Evolutionary conservation across 2,329 filamentous ascomycete genomes (phyloP).

Genomic region (Cercospora sesami): DNA sequence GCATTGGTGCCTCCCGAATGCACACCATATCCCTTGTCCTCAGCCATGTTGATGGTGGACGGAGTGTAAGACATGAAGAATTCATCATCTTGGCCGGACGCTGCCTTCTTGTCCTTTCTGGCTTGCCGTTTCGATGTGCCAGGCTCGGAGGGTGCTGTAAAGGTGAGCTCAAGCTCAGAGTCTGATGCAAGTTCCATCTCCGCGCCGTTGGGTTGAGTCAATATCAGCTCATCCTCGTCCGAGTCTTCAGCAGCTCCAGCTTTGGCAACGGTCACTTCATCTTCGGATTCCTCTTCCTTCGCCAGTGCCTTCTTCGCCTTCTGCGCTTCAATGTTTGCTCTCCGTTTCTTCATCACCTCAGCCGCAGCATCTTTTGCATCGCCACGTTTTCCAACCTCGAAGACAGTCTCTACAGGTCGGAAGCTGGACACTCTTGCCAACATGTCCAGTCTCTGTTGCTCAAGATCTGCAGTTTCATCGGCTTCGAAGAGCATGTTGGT

Average conservation of each 20-base stretch:
- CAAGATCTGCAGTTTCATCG: slow-evolving; percentile 61
- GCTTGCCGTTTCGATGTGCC: slow-evolving; percentile 17
- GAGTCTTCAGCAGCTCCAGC: slow-evolving; percentile 47
- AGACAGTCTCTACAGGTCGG: slow-evolving; percentile 90
- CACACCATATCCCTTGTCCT: slow-evolving; percentile 91
- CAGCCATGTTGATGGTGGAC: slow-evolving; percentile 73
- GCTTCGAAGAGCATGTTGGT: slow-evolving; percentile 74
- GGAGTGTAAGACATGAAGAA: slow-evolving; percentile 97
- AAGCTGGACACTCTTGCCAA: slow-evolving; percentile 85
- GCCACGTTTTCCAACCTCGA: slow-evolving; percentile 79
- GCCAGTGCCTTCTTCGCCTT: slow-evolving; percentile 43
- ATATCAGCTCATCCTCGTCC: slow-evolving; percentile 41
- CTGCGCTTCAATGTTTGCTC: slow-evolving; percentile 65
- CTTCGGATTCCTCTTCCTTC: slow-evolving; percentile 23
- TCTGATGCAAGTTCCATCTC: slow-evolving; percentile 50
- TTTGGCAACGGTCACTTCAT: slow-evolving; percentile 41
- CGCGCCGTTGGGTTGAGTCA: slow-evolving; percentile 35
- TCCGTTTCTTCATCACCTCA: slow-evolving; percentile 72
- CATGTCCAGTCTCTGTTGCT: slow-evolving; percentile 79
- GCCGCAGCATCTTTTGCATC: slow-evolving; percentile 64
- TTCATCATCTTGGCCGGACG: slow-evolving; percentile 76
- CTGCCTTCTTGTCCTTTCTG: slow-evolving; percentile 35
- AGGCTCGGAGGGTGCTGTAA: slow-evolving; percentile 41
- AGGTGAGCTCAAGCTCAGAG: slow-evolving; percentile 56
- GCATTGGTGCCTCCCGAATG: slow-evolving; percentile 68